Conservation (phyloP, 2,329 filamentous ascomycete species). For the Pestalotiopsis sp. region DNA sequence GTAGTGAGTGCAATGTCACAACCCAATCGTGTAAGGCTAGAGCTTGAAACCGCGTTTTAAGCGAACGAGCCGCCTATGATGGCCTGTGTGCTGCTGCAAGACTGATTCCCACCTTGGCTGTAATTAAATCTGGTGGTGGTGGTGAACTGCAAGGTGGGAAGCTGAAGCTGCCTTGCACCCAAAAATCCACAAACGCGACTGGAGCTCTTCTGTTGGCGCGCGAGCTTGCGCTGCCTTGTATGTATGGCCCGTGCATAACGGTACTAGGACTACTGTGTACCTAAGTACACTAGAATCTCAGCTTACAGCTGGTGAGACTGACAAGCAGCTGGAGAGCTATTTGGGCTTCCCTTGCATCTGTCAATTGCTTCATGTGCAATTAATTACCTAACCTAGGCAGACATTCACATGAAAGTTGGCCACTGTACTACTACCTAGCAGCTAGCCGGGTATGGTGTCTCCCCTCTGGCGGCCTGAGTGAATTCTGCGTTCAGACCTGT, state of each 20-base stretch:
- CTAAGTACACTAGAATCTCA: neutral
- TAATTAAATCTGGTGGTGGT: neutral
- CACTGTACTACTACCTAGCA: neutral
- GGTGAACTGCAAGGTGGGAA: neutral
- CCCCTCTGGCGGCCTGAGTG: neutral
- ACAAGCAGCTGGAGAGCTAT: neutral
- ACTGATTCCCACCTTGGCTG: neutral
- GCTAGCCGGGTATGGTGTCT: no score
- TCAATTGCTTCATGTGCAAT: neutral
- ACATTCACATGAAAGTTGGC: neutral
- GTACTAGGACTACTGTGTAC: no score
- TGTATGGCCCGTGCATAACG: neutral
- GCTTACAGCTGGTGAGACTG: neutral
- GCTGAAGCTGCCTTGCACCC: neutral
- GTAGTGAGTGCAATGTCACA: neutral
- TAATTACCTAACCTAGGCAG: neutral
- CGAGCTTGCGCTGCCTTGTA: neutral
- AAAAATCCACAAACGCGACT: slow-evolving; percentile 11
- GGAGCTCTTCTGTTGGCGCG: neutral
- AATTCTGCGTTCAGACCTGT: neutral
- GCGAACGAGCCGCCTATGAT: neutral
- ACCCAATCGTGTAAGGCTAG: neutral
- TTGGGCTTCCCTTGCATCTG: neutral
- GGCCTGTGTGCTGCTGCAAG: neutral
- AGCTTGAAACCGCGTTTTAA: neutral